Conservation (phyloP, 176 grass and related monocot genomes). For the Typha latifolia region DNA sequence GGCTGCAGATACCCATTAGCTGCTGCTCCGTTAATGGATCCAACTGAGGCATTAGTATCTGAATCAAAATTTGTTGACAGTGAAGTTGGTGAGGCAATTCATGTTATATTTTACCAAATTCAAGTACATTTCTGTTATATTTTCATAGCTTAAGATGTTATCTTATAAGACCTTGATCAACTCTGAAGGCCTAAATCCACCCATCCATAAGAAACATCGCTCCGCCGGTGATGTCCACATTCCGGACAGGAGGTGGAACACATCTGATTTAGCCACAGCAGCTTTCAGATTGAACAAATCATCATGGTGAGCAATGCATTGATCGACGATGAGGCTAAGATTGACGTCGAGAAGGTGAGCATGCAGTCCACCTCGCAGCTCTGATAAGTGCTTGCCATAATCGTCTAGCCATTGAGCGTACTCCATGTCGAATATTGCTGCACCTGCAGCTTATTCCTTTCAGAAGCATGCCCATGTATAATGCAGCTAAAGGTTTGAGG, state of each 20-base stretch:
- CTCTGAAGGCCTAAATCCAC: constrained; percentile 84
- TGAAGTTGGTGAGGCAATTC: no score
- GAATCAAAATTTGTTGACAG: background rate
- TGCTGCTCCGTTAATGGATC: constrained; percentile 89
- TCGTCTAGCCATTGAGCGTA: constrained; percentile 83
- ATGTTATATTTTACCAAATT: no score
- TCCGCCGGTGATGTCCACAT: constrained; percentile 74
- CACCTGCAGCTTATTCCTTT: constrained; percentile 27
- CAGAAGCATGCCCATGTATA: background rate
- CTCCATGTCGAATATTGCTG: constrained; percentile 89
- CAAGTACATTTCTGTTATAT: no score
- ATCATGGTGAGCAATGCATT: constrained; percentile 82
- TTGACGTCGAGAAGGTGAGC: constrained; percentile 52
- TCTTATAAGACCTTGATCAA: constrained; percentile 57
- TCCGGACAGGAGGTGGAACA: constrained; percentile 90
- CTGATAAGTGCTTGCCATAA: constrained; percentile 46
- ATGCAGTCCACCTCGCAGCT: constrained; percentile 60
- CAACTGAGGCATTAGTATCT: constrained; percentile 69
- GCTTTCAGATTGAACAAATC: constrained; percentile 87
- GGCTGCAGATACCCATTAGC: constrained; percentile 50
- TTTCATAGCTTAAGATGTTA: no score
- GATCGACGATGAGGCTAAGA: constrained; percentile 54
- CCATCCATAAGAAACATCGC: constrained; percentile 98
- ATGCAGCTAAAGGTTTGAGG: background rate
- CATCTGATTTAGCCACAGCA: constrained; percentile 46